Conservation (phyloP, 2,329 filamentous ascomycete genomes). For the Ascochyta viciae-villosae region DNA sequence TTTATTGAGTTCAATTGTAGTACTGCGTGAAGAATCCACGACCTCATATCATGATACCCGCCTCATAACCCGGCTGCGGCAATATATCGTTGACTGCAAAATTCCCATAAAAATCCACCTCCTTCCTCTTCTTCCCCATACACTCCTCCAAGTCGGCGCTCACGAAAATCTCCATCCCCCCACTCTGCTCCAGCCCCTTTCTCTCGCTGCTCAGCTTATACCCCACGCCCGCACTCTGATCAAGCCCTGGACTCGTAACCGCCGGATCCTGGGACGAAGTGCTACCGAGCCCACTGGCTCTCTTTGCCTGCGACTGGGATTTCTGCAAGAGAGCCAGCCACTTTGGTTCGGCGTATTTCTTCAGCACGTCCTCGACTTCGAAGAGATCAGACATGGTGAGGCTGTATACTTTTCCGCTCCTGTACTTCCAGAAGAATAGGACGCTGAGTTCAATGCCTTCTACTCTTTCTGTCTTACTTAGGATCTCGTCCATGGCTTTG, state of each 20-base stretch:
- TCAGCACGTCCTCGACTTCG: conserved; percentile 45
- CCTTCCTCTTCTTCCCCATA: conserved; percentile 37
- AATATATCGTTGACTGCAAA: conserved; percentile 45
- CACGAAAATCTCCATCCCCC: conserved; percentile 48
- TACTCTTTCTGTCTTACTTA: conserved; percentile 30
- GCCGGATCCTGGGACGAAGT: conserved; percentile 22
- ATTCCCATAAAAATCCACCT: conserved; percentile 46
- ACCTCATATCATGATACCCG: conserved; percentile 40
- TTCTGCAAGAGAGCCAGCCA: conserved; percentile 37
- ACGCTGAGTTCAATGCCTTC: conserved; percentile 43
- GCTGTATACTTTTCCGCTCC: conserved; percentile 42
- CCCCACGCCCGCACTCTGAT: conserved; percentile 40
- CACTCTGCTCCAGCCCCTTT: conserved; percentile 43
- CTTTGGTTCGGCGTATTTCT: conserved; percentile 39
- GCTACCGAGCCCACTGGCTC: not conserved
- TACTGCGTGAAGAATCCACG: no score
- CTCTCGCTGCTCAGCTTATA: conserved; percentile 45
- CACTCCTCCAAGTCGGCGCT: conserved; percentile 40
- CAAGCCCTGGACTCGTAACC: conserved; percentile 6
- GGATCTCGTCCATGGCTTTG: conserved; percentile 41
- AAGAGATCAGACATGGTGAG: conserved; percentile 47
- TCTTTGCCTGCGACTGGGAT: not conserved
- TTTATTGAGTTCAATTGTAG: no score
- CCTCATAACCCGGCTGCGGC: conserved; percentile 40
- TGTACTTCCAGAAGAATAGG: conserved; percentile 46